phyloP scores from a whole-genome alignment of 2,329 filamentous ascomycete species.

The Aspergillus sergii region DNA sequence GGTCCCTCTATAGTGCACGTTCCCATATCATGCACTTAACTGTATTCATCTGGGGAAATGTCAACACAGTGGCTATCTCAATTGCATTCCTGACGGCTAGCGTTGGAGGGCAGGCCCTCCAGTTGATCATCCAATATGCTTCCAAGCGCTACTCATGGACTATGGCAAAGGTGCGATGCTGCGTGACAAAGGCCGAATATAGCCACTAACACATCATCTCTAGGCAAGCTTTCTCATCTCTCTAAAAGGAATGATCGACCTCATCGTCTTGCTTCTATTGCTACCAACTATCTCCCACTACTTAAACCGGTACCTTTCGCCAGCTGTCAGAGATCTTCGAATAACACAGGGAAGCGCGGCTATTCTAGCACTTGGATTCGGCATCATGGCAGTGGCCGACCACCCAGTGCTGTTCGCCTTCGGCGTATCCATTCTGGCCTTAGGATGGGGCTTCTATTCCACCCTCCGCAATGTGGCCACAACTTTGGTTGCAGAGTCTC shows the following conservation, averaged over 20 bases:
- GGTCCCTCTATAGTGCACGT: not conserved
- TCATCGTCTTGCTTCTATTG: conserved; percentile 11
- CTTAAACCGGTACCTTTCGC: conserved; percentile 7
- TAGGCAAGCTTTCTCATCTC: conserved; percentile 15
- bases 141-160: conserved; percentile 17
- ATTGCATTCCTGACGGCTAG: conserved; percentile 11
- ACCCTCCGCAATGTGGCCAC: conserved; percentile 18
- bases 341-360: conserved; percentile 8
- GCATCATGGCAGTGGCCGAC: conserved; percentile 13
- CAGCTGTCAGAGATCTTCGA: conserved; percentile 9
- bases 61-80: conserved; percentile 7
- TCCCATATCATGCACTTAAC: conserved; percentile 5
- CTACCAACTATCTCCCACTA: conserved; percentile 9
- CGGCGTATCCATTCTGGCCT: conserved; percentile 10
- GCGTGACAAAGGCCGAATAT: not conserved
- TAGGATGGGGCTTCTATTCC: conserved; percentile 16
- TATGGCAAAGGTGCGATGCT: conserved; percentile 13
- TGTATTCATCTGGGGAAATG: conserved; percentile 7
- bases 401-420: conserved; percentile 9
- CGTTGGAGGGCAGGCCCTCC: conserved; percentile 11
- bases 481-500: conserved; percentile 11
- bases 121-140: conserved; percentile 16
- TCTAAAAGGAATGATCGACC: conserved; percentile 12
- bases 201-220: not conserved
- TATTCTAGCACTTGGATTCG: conserved; percentile 5